These are phyloP conservation scores for Aquilaria malaccensis DNA, from an alignment of 345 rosid genomes.

Conservation along the genomic window DNA sequence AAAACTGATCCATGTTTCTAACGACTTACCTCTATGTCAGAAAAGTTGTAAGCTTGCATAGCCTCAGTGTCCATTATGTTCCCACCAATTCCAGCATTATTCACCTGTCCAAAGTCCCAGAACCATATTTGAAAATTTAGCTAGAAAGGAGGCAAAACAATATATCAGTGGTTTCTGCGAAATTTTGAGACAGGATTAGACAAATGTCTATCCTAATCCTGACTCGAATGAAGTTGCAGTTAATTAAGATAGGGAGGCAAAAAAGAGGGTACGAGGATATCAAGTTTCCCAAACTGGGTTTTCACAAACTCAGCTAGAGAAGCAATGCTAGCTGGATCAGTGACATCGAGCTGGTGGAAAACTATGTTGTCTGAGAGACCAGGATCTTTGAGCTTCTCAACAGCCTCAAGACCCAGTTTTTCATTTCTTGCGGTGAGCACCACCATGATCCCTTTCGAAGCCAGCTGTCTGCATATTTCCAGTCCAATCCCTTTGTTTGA, in stretches of 20 bases:
- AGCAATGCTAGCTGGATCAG: constrained; percentile 19
- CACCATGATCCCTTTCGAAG: constrained; percentile 20
- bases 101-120: constrained; percentile 16
- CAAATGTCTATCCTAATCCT: too few species aligned
- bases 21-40: too few species aligned
- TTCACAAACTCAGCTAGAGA: constrained; percentile 15
- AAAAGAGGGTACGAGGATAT: constrained; percentile 17
- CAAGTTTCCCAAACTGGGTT: constrained; percentile 20
- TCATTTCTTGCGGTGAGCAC: constrained; percentile 26
- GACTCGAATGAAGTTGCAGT: too few species aligned
- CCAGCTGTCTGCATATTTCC: constrained; percentile 22
- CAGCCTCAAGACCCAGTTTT: constrained; percentile 31
- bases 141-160: too few species aligned
- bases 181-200: too few species aligned
- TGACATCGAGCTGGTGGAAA: constrained; percentile 26
- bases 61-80: constrained; percentile 10
- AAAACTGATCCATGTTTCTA: too few species aligned
- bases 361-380: constrained; percentile 3
- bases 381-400: constrained; percentile 17
- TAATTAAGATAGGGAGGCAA: neutral
- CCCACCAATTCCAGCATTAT: constrained; percentile 25
- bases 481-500: constrained; percentile 29
- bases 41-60: constrained; percentile 3
- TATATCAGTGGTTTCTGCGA: too few species aligned
- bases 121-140: too few species aligned